Evolutionary conservation across 306 rosid genomes (phyloP), one percentile per base, ranked within the genome.

Genomic region (Medicago arabica): DNA sequence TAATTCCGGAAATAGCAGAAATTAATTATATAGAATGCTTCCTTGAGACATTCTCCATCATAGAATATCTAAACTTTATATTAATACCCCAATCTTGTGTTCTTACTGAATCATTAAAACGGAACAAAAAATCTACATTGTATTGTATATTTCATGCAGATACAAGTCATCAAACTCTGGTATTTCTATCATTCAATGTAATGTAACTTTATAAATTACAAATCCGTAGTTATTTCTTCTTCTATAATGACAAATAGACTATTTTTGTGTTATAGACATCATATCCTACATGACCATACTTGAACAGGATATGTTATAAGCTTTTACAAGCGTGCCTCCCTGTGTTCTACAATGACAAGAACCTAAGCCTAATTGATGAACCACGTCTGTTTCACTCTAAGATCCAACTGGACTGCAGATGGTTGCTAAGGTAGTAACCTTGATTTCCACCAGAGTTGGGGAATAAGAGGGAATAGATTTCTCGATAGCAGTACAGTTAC

Each of bases 221-320:
- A 39, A 62, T 70, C n/a, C 69, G 39, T 60, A 68, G 2, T 51
- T 51, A 2, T n/a, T 51, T 55, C 63, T 44, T 71, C 23, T 21
- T 71, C 58, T 10, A 39, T 21, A 39, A 72, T 53, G 23, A 71
- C 68, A 41, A 23, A 14, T 46, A 47, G 12, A 23, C 63, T 16
- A 18, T 23, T 44, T 34, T 9, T 15, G 12, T 38, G 58, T 43
- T 21, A 41, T 57, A 34, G 38, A 36, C 40, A 59, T 38, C 34
- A 64, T 28, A 4, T 51, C 60, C 57, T 49, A 23, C 36, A 78
- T 8, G 73, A 63, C 74, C 49, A 19, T 75, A 39, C 38, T 34
- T 34, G 7, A 34, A 34, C 38, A 34, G 38, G 38, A 34, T 34
- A 34, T 34, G 38, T 34, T 34, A 34, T 34, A 34, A 34, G 7